Percentiles rank a stretch among this genome's conserved stretches.
Conservation (phyloP, 164 flowering plant genomes). For the Akebia trifoliata region DNA sequence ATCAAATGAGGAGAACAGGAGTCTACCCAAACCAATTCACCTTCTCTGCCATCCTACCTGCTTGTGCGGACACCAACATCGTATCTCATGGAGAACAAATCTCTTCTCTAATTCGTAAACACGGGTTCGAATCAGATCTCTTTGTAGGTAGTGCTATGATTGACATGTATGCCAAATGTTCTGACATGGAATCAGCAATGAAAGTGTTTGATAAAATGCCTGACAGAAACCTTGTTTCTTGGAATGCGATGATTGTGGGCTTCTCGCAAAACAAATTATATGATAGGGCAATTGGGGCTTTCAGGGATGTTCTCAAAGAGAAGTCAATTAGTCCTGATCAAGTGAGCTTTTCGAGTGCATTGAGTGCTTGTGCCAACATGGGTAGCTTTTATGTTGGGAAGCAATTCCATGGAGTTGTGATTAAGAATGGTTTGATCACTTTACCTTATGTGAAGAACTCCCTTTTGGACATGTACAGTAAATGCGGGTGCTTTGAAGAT, state of each 20-base stretch:
- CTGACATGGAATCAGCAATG: constrained; percentile 26
- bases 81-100: constrained; percentile 34
- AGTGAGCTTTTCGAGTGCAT: constrained; percentile 44
- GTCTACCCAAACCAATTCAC: constrained; percentile 48
- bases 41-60: constrained; percentile 50
- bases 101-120: constrained; percentile 41
- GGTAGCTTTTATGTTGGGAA: constrained; percentile 36
- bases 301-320: constrained; percentile 29
- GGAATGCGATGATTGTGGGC: constrained; percentile 65
- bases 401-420: constrained; percentile 44
- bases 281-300: constrained; percentile 28
- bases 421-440: constrained; percentile 31
- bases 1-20: constrained; percentile 35
- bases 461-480: constrained; percentile 51
- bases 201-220: constrained; percentile 60
- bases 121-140: constrained; percentile 37
- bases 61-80: constrained; percentile 29
- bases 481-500: constrained; percentile 42
- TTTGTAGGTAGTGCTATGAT: constrained; percentile 51
- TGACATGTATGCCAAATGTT: constrained; percentile 53
- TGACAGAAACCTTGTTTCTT: constrained; percentile 51
- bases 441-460: constrained; percentile 42
- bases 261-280: constrained; percentile 31
- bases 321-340: constrained; percentile 33
- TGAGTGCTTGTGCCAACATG: constrained; percentile 44